These are phyloP conservation scores for Massariosphaeria phaeospora DNA, from an alignment of 495 filamentous ascomycete species.

Conservation along the genomic window DNA sequence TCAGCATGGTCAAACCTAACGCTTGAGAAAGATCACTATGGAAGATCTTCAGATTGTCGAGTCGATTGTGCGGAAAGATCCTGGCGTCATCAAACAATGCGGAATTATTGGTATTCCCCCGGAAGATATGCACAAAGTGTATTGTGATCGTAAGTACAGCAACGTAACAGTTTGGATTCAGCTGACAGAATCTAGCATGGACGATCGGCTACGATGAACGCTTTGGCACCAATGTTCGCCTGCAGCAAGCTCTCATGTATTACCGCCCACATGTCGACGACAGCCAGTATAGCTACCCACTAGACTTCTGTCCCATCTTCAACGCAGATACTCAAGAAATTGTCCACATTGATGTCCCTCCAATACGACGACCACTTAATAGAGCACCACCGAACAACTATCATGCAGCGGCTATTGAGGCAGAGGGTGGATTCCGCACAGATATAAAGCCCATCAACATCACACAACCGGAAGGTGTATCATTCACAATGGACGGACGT, in stretches of 20 bases:
- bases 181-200: slow-evolving; percentile 59
- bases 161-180: not conserved
- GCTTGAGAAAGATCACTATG: slow-evolving; percentile 71
- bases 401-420: slow-evolving; percentile 66
- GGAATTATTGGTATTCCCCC: slow-evolving; percentile 76
- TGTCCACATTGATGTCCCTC: slow-evolving; percentile 83
- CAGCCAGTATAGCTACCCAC: slow-evolving; percentile 83
- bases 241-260: slow-evolving; percentile 95
- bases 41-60: slow-evolving; percentile 91
- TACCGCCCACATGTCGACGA: slow-evolving; percentile 83
- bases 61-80: slow-evolving; percentile 68
- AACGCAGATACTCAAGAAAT: slow-evolving; percentile 79
- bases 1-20: not conserved
- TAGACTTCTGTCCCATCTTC: slow-evolving; percentile 93
- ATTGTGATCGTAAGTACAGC: slow-evolving; percentile 70
- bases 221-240: slow-evolving; percentile 70
- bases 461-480: slow-evolving; percentile 90
- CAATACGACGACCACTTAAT: slow-evolving; percentile 72
- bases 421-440: slow-evolving; percentile 68
- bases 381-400: slow-evolving; percentile 74
- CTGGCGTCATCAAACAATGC: slow-evolving; percentile 91
- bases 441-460: slow-evolving; percentile 92
- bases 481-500: slow-evolving; percentile 75
- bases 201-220: slow-evolving; percentile 94
- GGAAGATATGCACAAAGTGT: slow-evolving; percentile 87